Evolutionary conservation across 345 rosid genomes (phyloP).

Genomic region (Citrus inodora): DNA sequence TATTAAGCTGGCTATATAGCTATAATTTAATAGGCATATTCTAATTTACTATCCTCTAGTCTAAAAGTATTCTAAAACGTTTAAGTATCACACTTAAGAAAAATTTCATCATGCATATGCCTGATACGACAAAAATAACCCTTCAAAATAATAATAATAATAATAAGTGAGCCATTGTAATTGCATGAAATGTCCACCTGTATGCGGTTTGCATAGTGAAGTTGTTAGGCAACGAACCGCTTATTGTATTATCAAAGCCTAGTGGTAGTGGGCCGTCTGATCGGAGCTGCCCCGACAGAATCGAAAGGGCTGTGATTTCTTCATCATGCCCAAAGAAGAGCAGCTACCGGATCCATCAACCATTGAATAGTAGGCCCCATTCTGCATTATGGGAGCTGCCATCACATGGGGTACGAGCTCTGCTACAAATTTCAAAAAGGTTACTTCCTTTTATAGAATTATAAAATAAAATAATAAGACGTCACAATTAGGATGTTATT

Average conservation of each 20-base stretch:
- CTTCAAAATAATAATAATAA: not conserved
- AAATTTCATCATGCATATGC: no score
- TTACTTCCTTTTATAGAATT: not conserved
- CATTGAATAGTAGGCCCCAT: slow-evolving; percentile 10
- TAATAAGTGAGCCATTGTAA: not conserved
- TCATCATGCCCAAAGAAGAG: not conserved
- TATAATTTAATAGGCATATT: no score
- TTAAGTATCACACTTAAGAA: no score
- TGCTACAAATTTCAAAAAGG: not conserved
- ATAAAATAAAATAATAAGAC: not conserved
- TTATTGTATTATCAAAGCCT: not conserved
- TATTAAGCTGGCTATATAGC: no score
- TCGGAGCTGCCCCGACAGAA: not conserved
- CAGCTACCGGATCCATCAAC: not conserved
- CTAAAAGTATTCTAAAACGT: no score
- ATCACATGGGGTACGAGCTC: slow-evolving; percentile 10
- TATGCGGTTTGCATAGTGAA: no score
- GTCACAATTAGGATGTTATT: not conserved
- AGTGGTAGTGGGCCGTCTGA: not conserved
- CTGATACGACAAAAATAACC: no score
- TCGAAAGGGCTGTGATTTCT: not conserved
- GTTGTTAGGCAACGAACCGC: not conserved
- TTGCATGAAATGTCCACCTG: not conserved
- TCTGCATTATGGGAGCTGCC: slow-evolving; percentile 9
- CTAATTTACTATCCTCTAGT: no score